Evolutionary conservation across 768 basidiomycete genomes (phyloP).

Genomic region (Rhizopogon rudus): DNA sequence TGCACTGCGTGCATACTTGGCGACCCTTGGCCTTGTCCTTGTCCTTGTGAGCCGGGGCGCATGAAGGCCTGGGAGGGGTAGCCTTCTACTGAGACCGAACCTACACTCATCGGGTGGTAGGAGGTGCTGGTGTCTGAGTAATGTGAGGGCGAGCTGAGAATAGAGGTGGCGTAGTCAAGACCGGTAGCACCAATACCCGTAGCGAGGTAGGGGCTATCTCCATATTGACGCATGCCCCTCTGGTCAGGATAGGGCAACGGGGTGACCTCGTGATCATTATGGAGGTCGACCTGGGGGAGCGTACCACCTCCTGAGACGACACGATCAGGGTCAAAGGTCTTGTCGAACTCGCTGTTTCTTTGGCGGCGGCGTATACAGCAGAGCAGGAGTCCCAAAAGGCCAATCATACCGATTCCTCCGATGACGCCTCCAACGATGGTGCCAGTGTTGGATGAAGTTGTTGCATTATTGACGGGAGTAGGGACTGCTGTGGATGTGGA

Average conservation of each 20-base stretch:
- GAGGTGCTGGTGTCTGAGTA: conserved; percentile 5
- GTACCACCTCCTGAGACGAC: conserved; percentile 26
- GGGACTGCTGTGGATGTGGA: conserved; percentile 10
- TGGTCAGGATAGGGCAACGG: conserved; percentile 11
- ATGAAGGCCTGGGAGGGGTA: too few species aligned
- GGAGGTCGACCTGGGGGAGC: conserved; percentile 22
- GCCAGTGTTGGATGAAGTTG: conserved; percentile 16
- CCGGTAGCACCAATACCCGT: neutral
- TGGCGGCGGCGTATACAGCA: conserved; percentile 22
- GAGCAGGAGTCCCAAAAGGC: conserved; percentile 21
- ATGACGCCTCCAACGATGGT: conserved; percentile 50
- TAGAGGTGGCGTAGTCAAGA: neutral
- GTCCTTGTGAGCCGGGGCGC: neutral
- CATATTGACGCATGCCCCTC: conserved; percentile 19
- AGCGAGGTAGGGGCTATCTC: conserved; percentile 6
- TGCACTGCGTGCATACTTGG: conserved; percentile 10
- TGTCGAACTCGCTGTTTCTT: conserved; percentile 39
- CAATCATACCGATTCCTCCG: conserved; percentile 34
- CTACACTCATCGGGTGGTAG: neutral
- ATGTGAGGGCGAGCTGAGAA: conserved; percentile 5
- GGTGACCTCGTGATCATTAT: conserved; percentile 24
- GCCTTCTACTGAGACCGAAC: too few species aligned
- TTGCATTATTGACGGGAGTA: neutral
- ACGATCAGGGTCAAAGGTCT: conserved; percentile 45
- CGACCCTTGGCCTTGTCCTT: neutral